These are phyloP conservation scores for Blastosporella zonata DNA, from an alignment of 1,284 basidiomycete genomes.

Conservation along the genomic window DNA sequence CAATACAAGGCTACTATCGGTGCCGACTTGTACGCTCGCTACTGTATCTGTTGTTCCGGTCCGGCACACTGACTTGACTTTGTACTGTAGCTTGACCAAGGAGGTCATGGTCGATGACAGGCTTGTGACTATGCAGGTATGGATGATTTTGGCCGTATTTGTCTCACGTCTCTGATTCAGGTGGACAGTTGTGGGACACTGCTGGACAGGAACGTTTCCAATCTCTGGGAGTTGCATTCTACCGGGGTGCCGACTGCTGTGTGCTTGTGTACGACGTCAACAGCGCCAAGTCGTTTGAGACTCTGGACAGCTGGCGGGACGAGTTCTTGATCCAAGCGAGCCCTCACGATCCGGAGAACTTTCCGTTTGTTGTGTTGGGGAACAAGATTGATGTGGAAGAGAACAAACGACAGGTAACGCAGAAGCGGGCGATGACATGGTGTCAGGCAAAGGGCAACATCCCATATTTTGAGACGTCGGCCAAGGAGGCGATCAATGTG, in stretches of 20 bases:
- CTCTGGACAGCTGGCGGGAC: conserved; percentile 95
- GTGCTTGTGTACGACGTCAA: conserved; percentile 99
- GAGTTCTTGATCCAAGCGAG: conserved; percentile 98
- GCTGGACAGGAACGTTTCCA: conserved; percentile 99
- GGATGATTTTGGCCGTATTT: conserved; percentile 27
- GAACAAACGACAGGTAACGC: conserved; percentile 96
- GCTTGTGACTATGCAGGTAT: conserved; percentile 96
- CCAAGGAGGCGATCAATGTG: conserved; percentile 99
- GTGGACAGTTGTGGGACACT: conserved; percentile 91
- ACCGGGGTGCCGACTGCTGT: conserved; percentile 98
- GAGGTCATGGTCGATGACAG: conserved; percentile 99
- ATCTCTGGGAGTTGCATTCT: conserved; percentile 97
- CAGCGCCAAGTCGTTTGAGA: conserved; percentile 97
- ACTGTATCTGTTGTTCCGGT: conserved; percentile 10
- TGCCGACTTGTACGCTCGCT: conserved; percentile 73
- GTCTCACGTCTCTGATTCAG: conserved; percentile 3
- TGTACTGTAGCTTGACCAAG: conserved; percentile 80
- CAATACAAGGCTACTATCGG: conserved; percentile 99
- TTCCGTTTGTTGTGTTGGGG: conserved; percentile 97
- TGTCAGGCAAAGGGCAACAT: conserved; percentile 99
- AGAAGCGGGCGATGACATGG: conserved; percentile 99
- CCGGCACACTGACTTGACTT: conserved; percentile 22
- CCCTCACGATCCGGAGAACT: conserved; percentile 98
- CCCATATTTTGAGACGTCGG: conserved; percentile 99
- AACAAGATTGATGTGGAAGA: conserved; percentile 99